Evolutionary conservation across 371 early-diverging fungal genomes (phyloP), one percentile per base, ranked within the genome.

Genomic region (Mortierella sp.): DNA sequence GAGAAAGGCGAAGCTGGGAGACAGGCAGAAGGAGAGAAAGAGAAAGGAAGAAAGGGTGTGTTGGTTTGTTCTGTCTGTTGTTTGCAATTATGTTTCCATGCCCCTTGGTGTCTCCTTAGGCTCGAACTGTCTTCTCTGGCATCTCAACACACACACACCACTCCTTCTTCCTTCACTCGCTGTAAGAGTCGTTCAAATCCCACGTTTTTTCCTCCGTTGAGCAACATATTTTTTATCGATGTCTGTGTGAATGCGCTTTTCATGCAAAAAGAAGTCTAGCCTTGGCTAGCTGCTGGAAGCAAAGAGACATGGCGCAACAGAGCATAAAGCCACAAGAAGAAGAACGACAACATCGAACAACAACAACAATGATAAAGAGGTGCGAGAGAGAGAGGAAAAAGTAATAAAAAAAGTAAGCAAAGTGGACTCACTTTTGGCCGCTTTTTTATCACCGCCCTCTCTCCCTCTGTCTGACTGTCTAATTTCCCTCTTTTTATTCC

Each of bases 261-360:
- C 35, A 48, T 72, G 73, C 73, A 51, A 70, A 70, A 58, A 58
- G 58, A 58, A 60, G 60, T 16, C 60, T 60, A 60, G 60, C 60
- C 32, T 29, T 32, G 32, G 60, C 60, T 5, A 14, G 56, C 27
- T n/a, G 56, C 11, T n/a, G 27, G 11, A n/a, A 56, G 51, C 21
- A 51, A 51, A 51, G 10, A 56, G 58, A 32, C 32, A 60, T 32
- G 60, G 60, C 60, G 60, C 60, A 60, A 60, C 18, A 5, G 32
- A 56, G 56, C n/a, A n/a, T 46, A 46, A 44, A 10, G 46, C 46
- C 46, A 44, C n/a, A 24, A 24, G n/a, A 56, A 8, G 27, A 3
- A 18, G 8, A 11, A 8, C n/a, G 3, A 27, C 27, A 56, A 27
- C n/a, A 27, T 14, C 3, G 11, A n/a, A 27, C 58, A 56, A 1